Base-by-base conservation (phyloP, 164 flowering plant species). In the Liquidambar formosana region DNA sequence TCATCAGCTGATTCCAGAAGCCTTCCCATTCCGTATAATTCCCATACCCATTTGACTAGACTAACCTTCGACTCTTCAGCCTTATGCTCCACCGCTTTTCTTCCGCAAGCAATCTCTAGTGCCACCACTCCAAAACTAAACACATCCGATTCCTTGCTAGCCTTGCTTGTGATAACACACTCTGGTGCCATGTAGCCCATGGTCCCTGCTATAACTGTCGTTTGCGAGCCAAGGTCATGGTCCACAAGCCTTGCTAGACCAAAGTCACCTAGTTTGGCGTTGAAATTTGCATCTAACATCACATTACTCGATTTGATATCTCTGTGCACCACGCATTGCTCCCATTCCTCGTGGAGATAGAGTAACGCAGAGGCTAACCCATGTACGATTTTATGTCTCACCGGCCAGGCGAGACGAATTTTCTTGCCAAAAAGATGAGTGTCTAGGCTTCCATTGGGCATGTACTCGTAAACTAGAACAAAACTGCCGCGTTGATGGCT, bases 101-200 rank as follows among this genome's bases (percentile, higher is more conserved):
- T 82, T 25, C 88, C 88, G 57, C 79, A 79, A 1, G 79, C 85
- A 21, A 87, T 82, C 33, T 87, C 88, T 15, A 87, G 49, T 0
- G 78, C 78, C n/a, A 86, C 88, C 1, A 86, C 70, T 15, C 88
- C 92, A 57, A 82, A 85, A 68, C 88, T 85, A 33, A 68, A 88
- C 4, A 88, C 83, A n/a, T n/a, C n/a, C n/a, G n/a, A n/a, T n/a
- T n/a, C n/a, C n/a, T n/a, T n/a, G n/a, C 84, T 84, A 5, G 88
- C 84, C 77, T 69, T 82, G 18, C 83, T 79, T 0, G 79, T 77
- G 51, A 14, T 72, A 1, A 75, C 48, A 66, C 66, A 78, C 52
- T 84, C 88, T 0, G 86, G 88, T 3, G 86, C 86, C 77, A 86
- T 69, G 71, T 86, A 86, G n/a, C 90, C 88, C 38, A 78, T 14